Percentiles rank a stretch among this genome's conserved stretches.
phyloP scores from a whole-genome alignment of 495 filamentous ascomycete genomes.

The Cladorrhinum samala region DNA sequence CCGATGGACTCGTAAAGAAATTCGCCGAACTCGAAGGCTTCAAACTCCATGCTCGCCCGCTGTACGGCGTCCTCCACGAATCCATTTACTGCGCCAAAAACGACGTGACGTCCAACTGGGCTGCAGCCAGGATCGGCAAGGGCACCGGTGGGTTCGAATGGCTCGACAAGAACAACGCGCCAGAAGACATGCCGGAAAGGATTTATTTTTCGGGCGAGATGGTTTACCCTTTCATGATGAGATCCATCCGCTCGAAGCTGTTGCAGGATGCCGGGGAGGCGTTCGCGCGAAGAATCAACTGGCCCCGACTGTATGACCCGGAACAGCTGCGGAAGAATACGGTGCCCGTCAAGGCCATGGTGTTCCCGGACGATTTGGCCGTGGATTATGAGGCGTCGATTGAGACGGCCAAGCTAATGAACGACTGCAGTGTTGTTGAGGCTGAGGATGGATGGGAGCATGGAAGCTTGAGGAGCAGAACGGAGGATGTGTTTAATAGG shows the following conservation, averaged over 20 bases:
- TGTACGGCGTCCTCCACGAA: conserved; percentile 24
- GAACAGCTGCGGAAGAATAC: conserved; percentile 60
- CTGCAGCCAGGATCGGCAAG: conserved; percentile 36
- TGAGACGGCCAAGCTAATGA: conserved; percentile 64
- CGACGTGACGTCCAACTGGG: conserved; percentile 27
- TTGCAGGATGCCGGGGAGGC: conserved; percentile 57
- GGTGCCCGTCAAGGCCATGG: conserved; percentile 74
- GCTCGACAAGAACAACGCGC: conserved; percentile 29
- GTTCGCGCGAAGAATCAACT: conserved; percentile 57
- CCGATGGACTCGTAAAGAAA: conserved; percentile 55
- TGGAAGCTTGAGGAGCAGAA: conserved; percentile 61
- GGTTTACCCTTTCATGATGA: conserved; percentile 57
- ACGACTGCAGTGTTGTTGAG: conserved; percentile 62
- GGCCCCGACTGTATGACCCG: conserved; percentile 68
- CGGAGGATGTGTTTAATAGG: conserved; percentile 53
- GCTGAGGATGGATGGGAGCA: conserved; percentile 71
- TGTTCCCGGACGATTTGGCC: conserved; percentile 85
- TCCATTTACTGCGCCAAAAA: conserved; percentile 19
- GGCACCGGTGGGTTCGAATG: conserved; percentile 25
- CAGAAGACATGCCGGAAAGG: conserved; percentile 39
- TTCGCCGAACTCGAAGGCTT: conserved; percentile 30
- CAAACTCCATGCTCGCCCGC: conserved; percentile 16
- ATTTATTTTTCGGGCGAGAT: conserved; percentile 86
- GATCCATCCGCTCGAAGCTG: conserved; percentile 42
- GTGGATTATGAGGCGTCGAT: conserved; percentile 65